phyloP scores from a whole-genome alignment of 2,329 filamentous ascomycete species.

The Phialophora macrospora region DNA sequence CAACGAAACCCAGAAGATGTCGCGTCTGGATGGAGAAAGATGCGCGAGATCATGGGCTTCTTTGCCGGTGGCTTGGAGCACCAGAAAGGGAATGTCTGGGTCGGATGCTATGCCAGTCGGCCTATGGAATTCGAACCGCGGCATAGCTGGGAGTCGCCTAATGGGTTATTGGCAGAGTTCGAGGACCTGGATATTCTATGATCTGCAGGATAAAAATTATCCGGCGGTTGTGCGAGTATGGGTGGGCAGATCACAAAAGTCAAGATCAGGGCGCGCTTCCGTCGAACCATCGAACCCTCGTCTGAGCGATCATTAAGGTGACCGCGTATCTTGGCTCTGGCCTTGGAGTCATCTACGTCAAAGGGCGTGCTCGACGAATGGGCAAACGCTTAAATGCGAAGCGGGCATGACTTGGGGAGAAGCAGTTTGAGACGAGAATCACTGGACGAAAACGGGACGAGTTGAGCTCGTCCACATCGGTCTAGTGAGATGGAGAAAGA shows the following conservation, averaged over 20 bases:
- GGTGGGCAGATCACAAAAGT: neutral
- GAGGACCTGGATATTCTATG: constrained; percentile 58
- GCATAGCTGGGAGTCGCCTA: constrained; percentile 40
- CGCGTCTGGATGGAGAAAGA: constrained; percentile 59
- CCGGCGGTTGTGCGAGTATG: neutral
- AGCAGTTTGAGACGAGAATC: neutral
- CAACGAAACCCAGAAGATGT: constrained; percentile 47
- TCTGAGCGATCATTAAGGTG: neutral
- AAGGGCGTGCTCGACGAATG: neutral
- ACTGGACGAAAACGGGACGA: neutral
- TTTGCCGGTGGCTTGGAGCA: constrained; percentile 63
- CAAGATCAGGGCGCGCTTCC: neutral
- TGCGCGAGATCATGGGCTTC: constrained; percentile 66
- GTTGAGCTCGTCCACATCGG: neutral
- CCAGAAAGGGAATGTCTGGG: constrained; percentile 59
- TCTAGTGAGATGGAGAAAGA: neutral
- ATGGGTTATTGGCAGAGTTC: constrained; percentile 56
- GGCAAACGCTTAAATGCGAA: neutral
- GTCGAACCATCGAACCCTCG: neutral
- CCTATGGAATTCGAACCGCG: constrained; percentile 48
- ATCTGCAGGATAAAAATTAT: constrained; percentile 16
- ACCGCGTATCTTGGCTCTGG: neutral
- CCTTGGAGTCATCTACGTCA: neutral
- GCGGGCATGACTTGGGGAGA: neutral
- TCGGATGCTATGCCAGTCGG: constrained; percentile 63